These are phyloP conservation scores for Funneliformis mosseae DNA, from an alignment of 192 early-diverging fungal genomes.

Conservation along the genomic window DNA sequence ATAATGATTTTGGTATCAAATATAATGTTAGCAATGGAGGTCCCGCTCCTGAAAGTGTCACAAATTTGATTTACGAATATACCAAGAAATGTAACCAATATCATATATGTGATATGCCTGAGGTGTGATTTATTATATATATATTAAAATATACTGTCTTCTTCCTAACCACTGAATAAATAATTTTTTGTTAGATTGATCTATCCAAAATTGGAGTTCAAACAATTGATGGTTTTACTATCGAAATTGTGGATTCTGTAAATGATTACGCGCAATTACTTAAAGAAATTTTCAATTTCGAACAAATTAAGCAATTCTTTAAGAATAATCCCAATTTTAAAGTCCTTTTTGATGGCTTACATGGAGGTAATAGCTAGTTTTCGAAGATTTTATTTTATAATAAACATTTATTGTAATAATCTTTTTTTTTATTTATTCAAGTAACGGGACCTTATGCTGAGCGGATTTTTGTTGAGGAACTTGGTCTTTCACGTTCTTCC, in stretches of 20 bases:
- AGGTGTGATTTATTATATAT: slow-evolving; percentile 47
- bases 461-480: slow-evolving; percentile 84
- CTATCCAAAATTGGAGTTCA: slow-evolving; percentile 69
- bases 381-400: slow-evolving; percentile 6
- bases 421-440: slow-evolving; percentile 33
- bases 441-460: slow-evolving; percentile 95
- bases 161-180: background rate
- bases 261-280: slow-evolving; percentile 85
- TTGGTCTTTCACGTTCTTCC: slow-evolving; percentile 76
- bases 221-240: slow-evolving; percentile 60
- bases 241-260: slow-evolving; percentile 90
- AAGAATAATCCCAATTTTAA: slow-evolving; percentile 69
- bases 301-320: slow-evolving; percentile 79
- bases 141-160: background rate
- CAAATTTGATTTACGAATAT: slow-evolving; percentile 87
- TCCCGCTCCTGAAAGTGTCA: slow-evolving; percentile 94
- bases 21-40: slow-evolving; percentile 97
- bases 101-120: slow-evolving; percentile 58
- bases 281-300: slow-evolving; percentile 93
- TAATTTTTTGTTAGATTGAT: slow-evolving; percentile 58
- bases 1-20: slow-evolving; percentile 99
- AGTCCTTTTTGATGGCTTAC: slow-evolving; percentile 93
- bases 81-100: slow-evolving; percentile 76
- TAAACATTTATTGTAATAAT: background rate
- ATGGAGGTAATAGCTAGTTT: slow-evolving; percentile 64